Percentiles rank a stretch among this genome's conserved stretches.
Evolutionary conservation across 73 alveolate species (phyloP).

Genomic region (Paramecium pentaurelia): DNA sequence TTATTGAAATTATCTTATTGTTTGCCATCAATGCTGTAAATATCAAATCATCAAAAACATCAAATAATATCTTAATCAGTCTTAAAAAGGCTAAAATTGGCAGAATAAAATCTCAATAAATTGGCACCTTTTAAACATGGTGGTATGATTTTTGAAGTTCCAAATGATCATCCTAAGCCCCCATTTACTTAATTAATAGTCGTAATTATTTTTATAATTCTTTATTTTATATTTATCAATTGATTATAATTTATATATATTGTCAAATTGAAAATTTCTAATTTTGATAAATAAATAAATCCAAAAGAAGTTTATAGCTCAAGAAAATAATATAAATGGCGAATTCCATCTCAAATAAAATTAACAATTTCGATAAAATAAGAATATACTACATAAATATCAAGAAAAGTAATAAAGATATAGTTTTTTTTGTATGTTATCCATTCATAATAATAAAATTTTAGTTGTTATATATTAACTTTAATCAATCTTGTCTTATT

Average conservation of each 20-base stretch:
- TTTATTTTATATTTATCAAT: neutral
- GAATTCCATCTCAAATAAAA: too few relatives aligned
- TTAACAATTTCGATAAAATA: too few relatives aligned
- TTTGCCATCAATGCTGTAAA: neutral
- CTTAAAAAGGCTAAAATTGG: neutral
- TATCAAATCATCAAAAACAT: neutral
- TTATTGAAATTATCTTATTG: neutral
- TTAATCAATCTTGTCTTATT: too few relatives aligned
- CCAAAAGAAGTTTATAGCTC: too few relatives aligned
- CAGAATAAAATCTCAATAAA: neutral
- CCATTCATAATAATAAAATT: too few relatives aligned
- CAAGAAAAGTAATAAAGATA: too few relatives aligned
- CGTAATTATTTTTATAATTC: neutral
- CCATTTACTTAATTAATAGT: neutral
- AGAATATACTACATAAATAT: too few relatives aligned
- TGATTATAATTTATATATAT: neutral
- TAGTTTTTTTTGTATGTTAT: too few relatives aligned
- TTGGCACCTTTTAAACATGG: neutral
- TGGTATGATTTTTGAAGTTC: neutral
- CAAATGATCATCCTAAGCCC: neutral
- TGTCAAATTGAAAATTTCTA: too few relatives aligned
- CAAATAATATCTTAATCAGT: neutral
- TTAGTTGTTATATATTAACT: too few relatives aligned
- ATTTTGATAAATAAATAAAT: too few relatives aligned
- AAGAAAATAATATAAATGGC: too few relatives aligned